These are phyloP conservation scores for Tricholoma terreum DNA, from an alignment of 768 basidiomycete species.

Conservation along the genomic window DNA sequence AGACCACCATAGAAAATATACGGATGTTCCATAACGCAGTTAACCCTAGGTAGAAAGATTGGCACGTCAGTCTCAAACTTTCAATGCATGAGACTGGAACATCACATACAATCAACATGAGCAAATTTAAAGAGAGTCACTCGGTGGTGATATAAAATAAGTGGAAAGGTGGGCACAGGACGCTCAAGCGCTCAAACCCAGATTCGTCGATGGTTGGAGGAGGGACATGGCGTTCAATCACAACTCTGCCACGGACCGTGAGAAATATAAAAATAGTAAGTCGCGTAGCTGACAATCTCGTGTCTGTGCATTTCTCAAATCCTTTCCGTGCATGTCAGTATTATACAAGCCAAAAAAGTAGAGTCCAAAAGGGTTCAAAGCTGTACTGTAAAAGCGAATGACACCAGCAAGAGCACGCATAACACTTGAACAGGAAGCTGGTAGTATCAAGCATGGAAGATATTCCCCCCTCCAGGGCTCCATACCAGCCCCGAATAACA, in stretches of 20 bases:
- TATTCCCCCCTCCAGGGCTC: too few species aligned
- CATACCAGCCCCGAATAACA: neutral
- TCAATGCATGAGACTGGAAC: neutral
- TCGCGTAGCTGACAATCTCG: too few species aligned
- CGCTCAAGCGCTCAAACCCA: neutral
- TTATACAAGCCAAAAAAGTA: neutral
- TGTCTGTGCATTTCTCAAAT: neutral
- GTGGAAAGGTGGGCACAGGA: neutral
- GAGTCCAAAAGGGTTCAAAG: neutral
- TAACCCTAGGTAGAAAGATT: neutral
- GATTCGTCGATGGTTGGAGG: too few species aligned
- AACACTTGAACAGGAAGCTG: neutral
- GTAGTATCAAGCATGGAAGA: neutral
- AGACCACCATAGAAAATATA: slow-evolving; percentile 36
- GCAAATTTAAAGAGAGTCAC: slow-evolving; percentile 1
- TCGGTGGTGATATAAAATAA: neutral
- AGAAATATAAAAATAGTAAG: too few species aligned
- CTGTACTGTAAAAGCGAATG: neutral
- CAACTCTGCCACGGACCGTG: too few species aligned
- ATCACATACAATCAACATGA: slow-evolving; percentile 15
- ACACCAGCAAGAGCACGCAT: neutral
- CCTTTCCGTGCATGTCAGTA: neutral
- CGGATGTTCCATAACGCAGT: slow-evolving; percentile 23
- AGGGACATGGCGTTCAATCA: too few species aligned
- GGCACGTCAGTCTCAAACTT: neutral